phyloP scores from a whole-genome alignment of 345 rosid genomes.

The Microcos paniculata region DNA sequence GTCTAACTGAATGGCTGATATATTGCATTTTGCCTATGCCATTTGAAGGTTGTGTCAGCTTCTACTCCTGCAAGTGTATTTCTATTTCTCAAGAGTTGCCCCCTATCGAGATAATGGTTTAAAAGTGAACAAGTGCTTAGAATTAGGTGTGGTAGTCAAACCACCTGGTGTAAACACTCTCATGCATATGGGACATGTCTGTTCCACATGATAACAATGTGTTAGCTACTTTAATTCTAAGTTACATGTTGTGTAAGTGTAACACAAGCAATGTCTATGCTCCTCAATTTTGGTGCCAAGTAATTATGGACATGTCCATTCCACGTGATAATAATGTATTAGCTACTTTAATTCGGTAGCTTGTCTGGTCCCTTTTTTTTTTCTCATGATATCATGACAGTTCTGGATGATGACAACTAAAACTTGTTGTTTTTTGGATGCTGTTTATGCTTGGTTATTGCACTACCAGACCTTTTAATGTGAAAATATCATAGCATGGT shows the following conservation, averaged over 20 bases:
- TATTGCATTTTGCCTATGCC: neutral
- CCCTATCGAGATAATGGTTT: neutral
- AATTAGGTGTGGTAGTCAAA: conserved; percentile 2
- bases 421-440: neutral
- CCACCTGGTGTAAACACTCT: neutral
- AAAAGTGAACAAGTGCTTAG: neutral
- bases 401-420: neutral
- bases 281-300: neutral
- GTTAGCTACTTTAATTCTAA: neutral
- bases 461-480: neutral
- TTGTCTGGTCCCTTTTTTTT: neutral
- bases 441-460: conserved; percentile 2
- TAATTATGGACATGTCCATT: no score
- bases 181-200: neutral
- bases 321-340: no score
- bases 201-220: neutral
- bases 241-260: neutral
- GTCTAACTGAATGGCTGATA: neutral
- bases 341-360: no score
- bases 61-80: neutral
- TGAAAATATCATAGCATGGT: neutral
- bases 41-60: neutral
- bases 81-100: neutral
- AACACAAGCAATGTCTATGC: neutral
- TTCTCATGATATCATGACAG: neutral